Conservation (phyloP, 2,329 filamentous ascomycete species). For the Hypoxylon sp. region DNA sequence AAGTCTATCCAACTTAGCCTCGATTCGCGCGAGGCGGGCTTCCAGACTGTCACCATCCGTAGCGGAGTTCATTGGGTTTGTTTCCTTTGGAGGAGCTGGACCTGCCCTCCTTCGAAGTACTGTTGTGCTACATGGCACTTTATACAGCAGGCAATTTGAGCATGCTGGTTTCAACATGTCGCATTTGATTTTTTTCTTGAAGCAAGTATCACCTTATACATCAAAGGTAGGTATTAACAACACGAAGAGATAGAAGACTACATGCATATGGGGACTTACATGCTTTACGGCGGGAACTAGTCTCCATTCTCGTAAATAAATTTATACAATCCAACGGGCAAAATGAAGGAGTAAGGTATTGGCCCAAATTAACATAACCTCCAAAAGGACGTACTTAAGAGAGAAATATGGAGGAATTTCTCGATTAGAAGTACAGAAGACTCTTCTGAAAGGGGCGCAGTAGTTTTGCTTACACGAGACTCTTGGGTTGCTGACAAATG, state of each 20-base stretch:
- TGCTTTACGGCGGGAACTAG: conserved; percentile 51
- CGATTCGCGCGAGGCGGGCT: conserved; percentile 51
- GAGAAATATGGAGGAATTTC: not conserved
- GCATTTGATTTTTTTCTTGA: conserved; percentile 64
- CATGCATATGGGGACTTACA: conserved; percentile 26
- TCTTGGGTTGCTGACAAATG: conserved; percentile 18
- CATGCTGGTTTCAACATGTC: conserved; percentile 62
- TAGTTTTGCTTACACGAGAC: not conserved
- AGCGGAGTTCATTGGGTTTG: conserved; percentile 6
- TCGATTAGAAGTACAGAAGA: not conserved
- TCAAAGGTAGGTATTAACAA: conserved; percentile 9
- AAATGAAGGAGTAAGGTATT: not conserved
- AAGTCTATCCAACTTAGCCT: conserved; percentile 50
- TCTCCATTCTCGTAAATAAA: conserved; percentile 46
- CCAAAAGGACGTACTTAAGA: not conserved
- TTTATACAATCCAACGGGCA: not conserved
- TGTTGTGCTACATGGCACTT: conserved; percentile 58
- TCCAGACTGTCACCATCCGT: conserved; percentile 38
- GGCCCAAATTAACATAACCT: not conserved
- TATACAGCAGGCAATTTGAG: conserved; percentile 62
- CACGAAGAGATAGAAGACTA: not conserved
- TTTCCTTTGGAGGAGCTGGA: conserved; percentile 28
- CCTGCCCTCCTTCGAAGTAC: conserved; percentile 48
- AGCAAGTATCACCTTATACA: conserved; percentile 58
- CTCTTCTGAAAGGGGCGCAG: not conserved